Conservation (phyloP, 1,284 basidiomycete species). For the Pterula multifida region DNA sequence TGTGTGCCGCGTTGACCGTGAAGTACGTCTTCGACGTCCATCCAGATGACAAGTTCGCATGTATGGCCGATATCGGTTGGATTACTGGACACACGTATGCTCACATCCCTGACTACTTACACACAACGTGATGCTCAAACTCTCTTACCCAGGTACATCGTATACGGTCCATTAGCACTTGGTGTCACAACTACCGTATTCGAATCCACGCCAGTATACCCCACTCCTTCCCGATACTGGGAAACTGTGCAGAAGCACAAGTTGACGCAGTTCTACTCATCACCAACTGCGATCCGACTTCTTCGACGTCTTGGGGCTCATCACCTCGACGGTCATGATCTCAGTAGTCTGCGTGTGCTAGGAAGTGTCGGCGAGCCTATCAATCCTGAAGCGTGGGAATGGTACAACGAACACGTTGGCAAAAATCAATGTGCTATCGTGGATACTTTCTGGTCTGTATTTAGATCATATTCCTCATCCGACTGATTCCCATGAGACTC, state of each 20-base stretch:
- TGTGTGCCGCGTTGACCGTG: conserved; percentile 83
- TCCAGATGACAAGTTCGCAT: conserved; percentile 84
- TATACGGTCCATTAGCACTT: conserved; percentile 90
- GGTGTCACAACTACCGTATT: conserved; percentile 92
- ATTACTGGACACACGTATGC: conserved; percentile 91
- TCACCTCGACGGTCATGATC: conserved; percentile 78
- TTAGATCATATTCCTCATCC: background rate
- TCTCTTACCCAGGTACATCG: conserved; percentile 59
- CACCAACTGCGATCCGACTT: conserved; percentile 89
- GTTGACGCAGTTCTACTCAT: conserved; percentile 91
- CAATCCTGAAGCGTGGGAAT: conserved; percentile 98
- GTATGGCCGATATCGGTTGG: conserved; percentile 99
- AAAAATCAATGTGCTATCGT: conserved; percentile 86
- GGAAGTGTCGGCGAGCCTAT: conserved; percentile 97
- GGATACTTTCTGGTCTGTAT: conserved; percentile 75
- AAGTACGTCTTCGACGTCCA: conserved; percentile 98
- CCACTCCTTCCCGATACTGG: conserved; percentile 95
- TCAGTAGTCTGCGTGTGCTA: conserved; percentile 76
- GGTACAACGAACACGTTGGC: conserved; percentile 96
- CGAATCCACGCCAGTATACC: conserved; percentile 96
- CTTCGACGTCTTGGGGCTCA: conserved; percentile 83
- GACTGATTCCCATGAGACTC: background rate
- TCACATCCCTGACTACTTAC: background rate
- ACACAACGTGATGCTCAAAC: background rate
- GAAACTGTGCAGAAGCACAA: conserved; percentile 89